Conservation (phyloP, 192 early-diverging fungal species). For the Funneliformis geosporum region DNA sequence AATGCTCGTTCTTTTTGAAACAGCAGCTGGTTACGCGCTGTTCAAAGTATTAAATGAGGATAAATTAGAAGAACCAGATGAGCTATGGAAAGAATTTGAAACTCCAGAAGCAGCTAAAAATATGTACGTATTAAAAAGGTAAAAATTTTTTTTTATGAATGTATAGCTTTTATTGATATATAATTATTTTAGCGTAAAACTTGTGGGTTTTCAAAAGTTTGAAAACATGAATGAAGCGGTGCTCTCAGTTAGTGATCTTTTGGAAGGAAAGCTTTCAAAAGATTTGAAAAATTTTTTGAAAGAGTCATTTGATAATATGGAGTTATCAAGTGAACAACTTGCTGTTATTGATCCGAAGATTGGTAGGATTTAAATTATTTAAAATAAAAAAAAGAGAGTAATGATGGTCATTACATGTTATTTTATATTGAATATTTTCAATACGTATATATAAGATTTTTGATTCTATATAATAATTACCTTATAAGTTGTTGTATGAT, state of each 20-base stretch:
- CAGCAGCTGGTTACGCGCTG: slow-evolving; percentile 94
- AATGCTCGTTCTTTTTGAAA: slow-evolving; percentile 97
- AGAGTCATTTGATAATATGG: slow-evolving; percentile 79
- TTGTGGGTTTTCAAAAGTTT: slow-evolving; percentile 96
- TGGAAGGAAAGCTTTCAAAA: slow-evolving; percentile 95
- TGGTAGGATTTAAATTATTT: slow-evolving; percentile 49
- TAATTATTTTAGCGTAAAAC: slow-evolving; percentile 67
- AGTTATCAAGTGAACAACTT: slow-evolving; percentile 90
- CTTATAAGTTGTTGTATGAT: neutral
- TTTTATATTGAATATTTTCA: too few relatives aligned
- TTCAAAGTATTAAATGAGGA: slow-evolving; percentile 79
- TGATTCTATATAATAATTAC: too few relatives aligned
- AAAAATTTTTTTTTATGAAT: neutral
- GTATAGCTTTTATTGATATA: neutral
- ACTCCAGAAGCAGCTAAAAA: slow-evolving; percentile 87
- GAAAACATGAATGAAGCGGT: slow-evolving; percentile 98
- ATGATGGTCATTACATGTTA: too few relatives aligned
- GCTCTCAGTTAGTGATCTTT: slow-evolving; percentile 90
- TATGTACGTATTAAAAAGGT: slow-evolving; percentile 54
- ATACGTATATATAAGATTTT: too few relatives aligned
- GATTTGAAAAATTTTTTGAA: slow-evolving; percentile 93
- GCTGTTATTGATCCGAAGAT: slow-evolving; percentile 94
- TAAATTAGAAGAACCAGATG: slow-evolving; percentile 84
- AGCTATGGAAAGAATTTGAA: slow-evolving; percentile 86
- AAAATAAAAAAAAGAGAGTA: too few relatives aligned